Conservation (phyloP, 495 filamentous ascomycete genomes). For the Penicillium alfredii region DNA sequence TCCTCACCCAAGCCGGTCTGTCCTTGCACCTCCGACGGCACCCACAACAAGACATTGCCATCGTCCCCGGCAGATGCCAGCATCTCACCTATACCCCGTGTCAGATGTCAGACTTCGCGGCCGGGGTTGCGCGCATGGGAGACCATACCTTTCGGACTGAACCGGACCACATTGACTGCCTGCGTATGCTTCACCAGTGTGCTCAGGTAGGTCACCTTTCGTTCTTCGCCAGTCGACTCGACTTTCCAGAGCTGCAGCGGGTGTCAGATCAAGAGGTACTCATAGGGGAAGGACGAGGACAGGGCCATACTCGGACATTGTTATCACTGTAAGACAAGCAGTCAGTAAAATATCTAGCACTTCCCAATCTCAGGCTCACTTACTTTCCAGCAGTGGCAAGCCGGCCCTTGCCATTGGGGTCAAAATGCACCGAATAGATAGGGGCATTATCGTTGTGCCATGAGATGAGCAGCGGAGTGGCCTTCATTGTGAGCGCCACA, state of each 20-base stretch:
- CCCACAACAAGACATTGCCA: conserved; percentile 93
- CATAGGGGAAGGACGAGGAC: conserved; percentile 5
- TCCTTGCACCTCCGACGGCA: conserved; percentile 70
- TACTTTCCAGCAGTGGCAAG: conserved; percentile 82
- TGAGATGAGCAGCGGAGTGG: conserved; percentile 81
- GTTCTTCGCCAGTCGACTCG: conserved; percentile 76
- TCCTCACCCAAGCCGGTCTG: conserved; percentile 72
- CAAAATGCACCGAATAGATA: conserved; percentile 94
- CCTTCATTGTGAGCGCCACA: conserved; percentile 65
- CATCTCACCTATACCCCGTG: conserved; percentile 63
- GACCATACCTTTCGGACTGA: conserved; percentile 74
- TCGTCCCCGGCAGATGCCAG: conserved; percentile 95
- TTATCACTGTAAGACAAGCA: conserved; percentile 58
- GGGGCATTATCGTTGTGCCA: conserved; percentile 95
- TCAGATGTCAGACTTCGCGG: conserved; percentile 26
- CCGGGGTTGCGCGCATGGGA: conserved; percentile 1
- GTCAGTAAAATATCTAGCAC: conserved; percentile 7
- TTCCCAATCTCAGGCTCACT: conserved; percentile 7
- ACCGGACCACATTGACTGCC: conserved; percentile 96
- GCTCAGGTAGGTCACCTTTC: conserved; percentile 83
- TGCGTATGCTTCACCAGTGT: conserved; percentile 91
- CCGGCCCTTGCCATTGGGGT: conserved; percentile 86
- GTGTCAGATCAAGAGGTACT: conserved; percentile 27
- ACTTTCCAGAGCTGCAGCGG: conserved; percentile 76
- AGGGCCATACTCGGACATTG: conserved; percentile 76